Percentiles rank a stretch among this genome's conserved stretches.
These are phyloP conservation scores for Magnolia sinica DNA, from an alignment of 164 flowering plant species.

Conservation along the genomic window DNA sequence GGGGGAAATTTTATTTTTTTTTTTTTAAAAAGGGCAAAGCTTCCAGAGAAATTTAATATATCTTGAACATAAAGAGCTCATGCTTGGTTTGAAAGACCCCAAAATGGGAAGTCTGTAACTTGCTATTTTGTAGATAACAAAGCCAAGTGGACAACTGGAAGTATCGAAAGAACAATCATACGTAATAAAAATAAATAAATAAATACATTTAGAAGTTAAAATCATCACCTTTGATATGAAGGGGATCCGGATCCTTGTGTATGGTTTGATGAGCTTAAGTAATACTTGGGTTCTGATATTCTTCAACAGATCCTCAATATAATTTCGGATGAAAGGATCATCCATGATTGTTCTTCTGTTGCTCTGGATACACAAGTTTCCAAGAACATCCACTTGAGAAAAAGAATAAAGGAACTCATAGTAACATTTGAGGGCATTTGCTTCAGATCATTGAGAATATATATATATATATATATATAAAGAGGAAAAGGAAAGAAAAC, in stretches of 20 bases:
- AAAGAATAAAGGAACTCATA: not conserved
- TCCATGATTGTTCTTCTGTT: slow-evolving; percentile 96
- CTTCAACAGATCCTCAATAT: slow-evolving; percentile 90
- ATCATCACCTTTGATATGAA: slow-evolving; percentile 81
- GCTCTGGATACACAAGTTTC: slow-evolving; percentile 42
- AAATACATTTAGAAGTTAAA: not conserved
- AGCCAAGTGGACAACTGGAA: not conserved
- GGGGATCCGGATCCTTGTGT: slow-evolving; percentile 90
- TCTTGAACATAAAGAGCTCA: no score
- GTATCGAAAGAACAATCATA: not conserved
- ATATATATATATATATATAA: not conserved
- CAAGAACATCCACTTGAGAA: slow-evolving; percentile 4
- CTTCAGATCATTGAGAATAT: not conserved
- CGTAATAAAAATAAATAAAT: no score
- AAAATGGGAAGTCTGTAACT: not conserved
- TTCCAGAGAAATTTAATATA: no score
- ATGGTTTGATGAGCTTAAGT: slow-evolving; percentile 95
- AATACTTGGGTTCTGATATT: slow-evolving; percentile 92
- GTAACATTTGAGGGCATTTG: not conserved
- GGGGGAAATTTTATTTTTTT: no score
- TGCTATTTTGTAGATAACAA: not conserved
- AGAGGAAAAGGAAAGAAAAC: not conserved
- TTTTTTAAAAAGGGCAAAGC: no score
- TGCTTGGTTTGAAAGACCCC: not conserved
- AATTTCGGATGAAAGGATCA: slow-evolving; percentile 87